Conservation (phyloP, 768 basidiomycete species). For the Hericium coralloides region DNA sequence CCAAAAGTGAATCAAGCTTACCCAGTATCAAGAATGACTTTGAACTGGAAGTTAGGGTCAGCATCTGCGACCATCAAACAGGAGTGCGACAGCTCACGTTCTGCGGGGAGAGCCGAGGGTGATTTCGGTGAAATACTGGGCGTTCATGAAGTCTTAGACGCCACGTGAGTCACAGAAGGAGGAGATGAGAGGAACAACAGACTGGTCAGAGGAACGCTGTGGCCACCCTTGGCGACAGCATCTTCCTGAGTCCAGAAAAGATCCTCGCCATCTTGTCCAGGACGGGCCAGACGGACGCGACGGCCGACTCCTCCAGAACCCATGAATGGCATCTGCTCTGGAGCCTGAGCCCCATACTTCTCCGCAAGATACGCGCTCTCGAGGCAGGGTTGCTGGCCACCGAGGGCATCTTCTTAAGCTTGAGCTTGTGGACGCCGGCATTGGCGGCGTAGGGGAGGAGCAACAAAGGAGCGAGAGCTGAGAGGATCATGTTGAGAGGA, state of each 20-base stretch:
- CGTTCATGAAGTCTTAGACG: constrained; percentile 86
- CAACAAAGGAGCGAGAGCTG: constrained; percentile 30
- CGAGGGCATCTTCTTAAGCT: constrained; percentile 76
- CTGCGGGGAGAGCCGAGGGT: constrained; percentile 80
- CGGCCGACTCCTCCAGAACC: constrained; percentile 72
- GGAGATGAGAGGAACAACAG: constrained; percentile 20
- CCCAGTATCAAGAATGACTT: constrained; percentile 94
- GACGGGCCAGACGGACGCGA: constrained; percentile 34
- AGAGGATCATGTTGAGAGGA: constrained; percentile 32
- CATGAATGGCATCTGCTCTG: constrained; percentile 48
- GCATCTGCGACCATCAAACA: not conserved
- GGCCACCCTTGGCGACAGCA: constrained; percentile 53
- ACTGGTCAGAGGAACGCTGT: constrained; percentile 87
- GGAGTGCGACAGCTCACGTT: constrained; percentile 33
- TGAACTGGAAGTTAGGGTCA: constrained; percentile 45
- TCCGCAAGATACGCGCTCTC: constrained; percentile 84
- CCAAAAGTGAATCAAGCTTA: constrained; percentile 18
- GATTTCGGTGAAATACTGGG: constrained; percentile 93
- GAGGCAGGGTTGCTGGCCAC: constrained; percentile 53
- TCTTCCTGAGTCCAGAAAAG: constrained; percentile 80
- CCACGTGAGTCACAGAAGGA: not conserved
- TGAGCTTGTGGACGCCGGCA: constrained; percentile 71
- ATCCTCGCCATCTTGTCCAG: constrained; percentile 35
- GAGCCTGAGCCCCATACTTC: constrained; percentile 73
- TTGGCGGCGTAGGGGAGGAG: constrained; percentile 40